Evolutionary conservation across 176 grass and related monocot genomes (phyloP), one percentile per base, ranked within the genome.

Genomic region (Oryza officinalis): DNA sequence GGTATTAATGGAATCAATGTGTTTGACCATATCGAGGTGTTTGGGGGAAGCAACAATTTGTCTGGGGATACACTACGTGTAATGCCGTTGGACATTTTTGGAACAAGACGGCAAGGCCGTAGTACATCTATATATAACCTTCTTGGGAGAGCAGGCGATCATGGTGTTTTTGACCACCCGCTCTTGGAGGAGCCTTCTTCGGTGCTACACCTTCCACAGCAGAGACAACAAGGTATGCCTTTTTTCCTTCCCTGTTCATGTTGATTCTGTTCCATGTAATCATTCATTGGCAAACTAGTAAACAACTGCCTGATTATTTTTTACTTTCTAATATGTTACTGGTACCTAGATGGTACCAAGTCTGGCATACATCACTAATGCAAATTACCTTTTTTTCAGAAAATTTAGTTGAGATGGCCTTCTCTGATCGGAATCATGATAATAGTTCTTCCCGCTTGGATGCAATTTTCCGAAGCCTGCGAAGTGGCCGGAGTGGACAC

Each of bases 1-100:
- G 97, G 97, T 9, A 94, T 99, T 80, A 99, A 90, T 81, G 97
- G 97, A 71, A 94, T 99, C 84, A 99, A 99, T 96, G 93, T 99
- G 70, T 99, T 99, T 70, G 97, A 99, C 47, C 97, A 99, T 79
- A 94, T 99, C 69, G 97, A 99, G 80, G 93, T 99, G 77, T 93
- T 96, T 81, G 87, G 96, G 47, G 84, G 89, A 60, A 86, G 83
- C 65, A 93, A 89, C 50, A 91, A 90, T 81, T 84, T 94, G 9
- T 65, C 91, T 82, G 89, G 80, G 10, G 94, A 97, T 81, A 94
- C 94, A 81, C 54, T 97, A 14, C 87, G 90, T 86, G 97, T 96
- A 72, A 96, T 99, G 97, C 97, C 97, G 63, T 85, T 99, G 45
- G 93, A 99, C 80, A 96, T 99, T 87, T 99, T 99, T 90, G 97